Conservation (phyloP, 495 filamentous ascomycete species). For the Clohesyomyces aquaticus region DNA sequence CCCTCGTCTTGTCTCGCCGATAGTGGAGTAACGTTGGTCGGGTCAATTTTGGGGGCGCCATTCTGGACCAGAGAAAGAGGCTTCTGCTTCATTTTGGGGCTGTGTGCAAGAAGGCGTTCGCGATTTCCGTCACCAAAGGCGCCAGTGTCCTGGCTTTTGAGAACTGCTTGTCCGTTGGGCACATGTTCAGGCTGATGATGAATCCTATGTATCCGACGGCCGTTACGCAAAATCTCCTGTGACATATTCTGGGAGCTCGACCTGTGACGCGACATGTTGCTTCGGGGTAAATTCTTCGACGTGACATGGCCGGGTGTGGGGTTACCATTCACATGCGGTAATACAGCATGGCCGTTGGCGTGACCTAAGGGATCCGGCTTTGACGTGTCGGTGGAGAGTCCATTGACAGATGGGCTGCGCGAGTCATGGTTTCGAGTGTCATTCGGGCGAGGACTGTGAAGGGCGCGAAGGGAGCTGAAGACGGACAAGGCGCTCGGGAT, state of each 20-base stretch:
- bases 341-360: slow-evolving; percentile 13
- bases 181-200: slow-evolving; percentile 6
- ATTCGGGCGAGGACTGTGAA: neutral
- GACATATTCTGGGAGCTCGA: neutral
- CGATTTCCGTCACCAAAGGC: slow-evolving; percentile 17
- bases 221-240: slow-evolving; percentile 14
- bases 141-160: neutral
- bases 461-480: slow-evolving; percentile 17
- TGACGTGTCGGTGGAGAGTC: neutral
- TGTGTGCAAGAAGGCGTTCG: neutral
- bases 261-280: neutral
- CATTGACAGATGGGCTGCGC: neutral
- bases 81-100: slow-evolving; percentile 13
- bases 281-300: neutral
- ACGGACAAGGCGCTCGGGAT: slow-evolving; percentile 23
- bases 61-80: neutral
- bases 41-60: neutral
- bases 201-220: slow-evolving; percentile 19
- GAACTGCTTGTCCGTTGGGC: neutral
- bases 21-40: neutral
- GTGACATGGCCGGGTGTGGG: neutral
- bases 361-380: neutral
- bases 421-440: neutral
- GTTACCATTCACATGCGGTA: slow-evolving; percentile 12
- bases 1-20: neutral